Conservation (phyloP, 768 basidiomycete species). For the Boletellus sp. region DNA sequence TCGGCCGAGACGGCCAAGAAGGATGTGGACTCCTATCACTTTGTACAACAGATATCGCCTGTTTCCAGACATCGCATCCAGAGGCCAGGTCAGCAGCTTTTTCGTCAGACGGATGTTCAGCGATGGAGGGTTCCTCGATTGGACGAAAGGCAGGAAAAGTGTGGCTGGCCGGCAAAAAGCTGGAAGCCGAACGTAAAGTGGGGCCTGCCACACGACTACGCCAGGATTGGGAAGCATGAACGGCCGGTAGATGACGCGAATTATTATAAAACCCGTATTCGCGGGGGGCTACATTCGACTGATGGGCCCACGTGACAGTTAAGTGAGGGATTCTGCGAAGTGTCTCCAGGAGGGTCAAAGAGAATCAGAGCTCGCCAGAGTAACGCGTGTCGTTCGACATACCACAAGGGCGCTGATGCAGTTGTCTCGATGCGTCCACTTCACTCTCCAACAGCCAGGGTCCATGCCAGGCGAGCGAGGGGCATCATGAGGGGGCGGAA, state of each 20-base stretch:
- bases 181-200: constrained; percentile 9
- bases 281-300: constrained; percentile 32
- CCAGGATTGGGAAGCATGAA: constrained; percentile 16
- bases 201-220: constrained; percentile 10
- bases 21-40: constrained; percentile 1
- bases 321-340: constrained; percentile 68
- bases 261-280: constrained; percentile 15
- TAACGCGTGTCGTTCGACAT: constrained; percentile 13
- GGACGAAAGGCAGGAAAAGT: constrained; percentile 12
- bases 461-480: constrained; percentile 58
- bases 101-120: background rate
- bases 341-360: constrained; percentile 41
- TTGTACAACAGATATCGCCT: background rate
- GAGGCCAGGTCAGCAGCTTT: background rate
- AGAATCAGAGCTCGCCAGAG: constrained; percentile 1
- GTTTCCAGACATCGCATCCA: constrained; percentile 15
- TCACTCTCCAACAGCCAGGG: constrained; percentile 65
- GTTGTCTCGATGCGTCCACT: constrained; percentile 75
- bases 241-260: constrained; percentile 7
- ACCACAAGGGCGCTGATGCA: constrained; percentile 72
- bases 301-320: constrained; percentile 79
- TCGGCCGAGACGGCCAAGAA: constrained; percentile 21
- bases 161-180: constrained; percentile 17
- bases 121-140: background rate
- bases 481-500: constrained; percentile 53